Conservation (phyloP, 202 grass and related monocot genomes). For the Panicum hallii region DNA sequence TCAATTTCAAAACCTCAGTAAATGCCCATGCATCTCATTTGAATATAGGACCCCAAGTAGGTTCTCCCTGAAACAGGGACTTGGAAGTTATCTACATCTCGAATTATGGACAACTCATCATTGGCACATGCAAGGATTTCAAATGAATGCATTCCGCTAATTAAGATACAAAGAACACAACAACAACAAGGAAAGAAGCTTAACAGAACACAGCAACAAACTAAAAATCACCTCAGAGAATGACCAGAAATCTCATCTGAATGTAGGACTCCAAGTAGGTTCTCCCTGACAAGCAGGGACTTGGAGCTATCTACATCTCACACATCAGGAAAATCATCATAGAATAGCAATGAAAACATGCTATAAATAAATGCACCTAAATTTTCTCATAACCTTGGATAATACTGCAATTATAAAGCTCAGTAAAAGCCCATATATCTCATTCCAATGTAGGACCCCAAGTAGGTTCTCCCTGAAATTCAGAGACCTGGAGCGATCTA, state of each 20-base stretch:
- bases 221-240: background rate
- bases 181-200: background rate
- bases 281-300: slow-evolving; percentile 53
- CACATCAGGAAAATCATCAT: slow-evolving; percentile 6
- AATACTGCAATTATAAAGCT: background rate
- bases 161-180: too few relatives aligned
- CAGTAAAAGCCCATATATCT: slow-evolving; percentile 31
- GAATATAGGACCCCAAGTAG: slow-evolving; percentile 37
- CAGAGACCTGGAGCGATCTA: slow-evolving; percentile 28
- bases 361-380: background rate
- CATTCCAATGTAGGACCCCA: slow-evolving; percentile 39
- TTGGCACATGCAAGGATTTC: background rate
- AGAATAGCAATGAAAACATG: background rate
- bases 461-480: slow-evolving; percentile 53
- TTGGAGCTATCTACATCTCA: slow-evolving; percentile 38
- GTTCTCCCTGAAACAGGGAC: slow-evolving; percentile 51
- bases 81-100: slow-evolving; percentile 15
- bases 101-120: background rate
- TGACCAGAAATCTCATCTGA: slow-evolving; percentile 35
- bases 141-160: background rate
- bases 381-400: background rate
- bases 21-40: slow-evolving; percentile 26
- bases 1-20: slow-evolving; percentile 4
- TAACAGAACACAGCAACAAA: background rate
- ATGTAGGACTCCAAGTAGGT: slow-evolving; percentile 54